Evolutionary conservation across 2,329 filamentous ascomycete genomes (phyloP), one percentile per base, ranked within the genome.

Genomic region (Ceratocystis smalleyi): DNA sequence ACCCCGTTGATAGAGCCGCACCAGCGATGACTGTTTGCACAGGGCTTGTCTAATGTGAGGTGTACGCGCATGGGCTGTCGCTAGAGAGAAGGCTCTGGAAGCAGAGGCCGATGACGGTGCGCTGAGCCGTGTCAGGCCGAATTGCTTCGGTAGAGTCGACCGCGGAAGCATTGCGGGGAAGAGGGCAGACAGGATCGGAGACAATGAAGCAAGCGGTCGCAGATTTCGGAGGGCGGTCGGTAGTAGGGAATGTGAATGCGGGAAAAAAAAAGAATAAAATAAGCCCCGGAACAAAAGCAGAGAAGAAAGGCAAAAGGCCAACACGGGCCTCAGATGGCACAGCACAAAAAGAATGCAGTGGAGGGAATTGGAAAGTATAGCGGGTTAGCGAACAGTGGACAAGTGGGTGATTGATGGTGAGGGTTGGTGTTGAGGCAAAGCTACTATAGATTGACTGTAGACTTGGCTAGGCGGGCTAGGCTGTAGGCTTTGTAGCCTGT

Each of bases 151-250:
- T 5, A 66, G 49, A 24, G 65, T 66, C 32, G 59, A 61, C 22
- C 65, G 62, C 49, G 65, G 65, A 61, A 66, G 65, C 65, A 66
- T 66, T 40, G 40, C 49, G 17, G 47, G n/a, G 61, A 55, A 6
- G 59, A 17, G 15, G 19, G 10, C 49, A 24, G 45, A 22, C 10
- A n/a, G 24, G 10, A 10, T 15, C 6, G 15, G 59, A n/a, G 27
- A 17, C 8, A 12, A 30, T 17, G 40, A 24, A 45, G 32, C 15
- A 27, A 43, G 59, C 22, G 24, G n/a, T 47, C 15, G 59, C 32
- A 40, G 22, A 27, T 12, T 22, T 47, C 54, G 19, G 62, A 17
- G 43, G 17, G 7, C 17, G 32, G 17, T 5, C 27, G 40, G 40
- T 7, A 43, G 10, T n/a, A 2, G 59, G 24, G 59, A 10, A 12